phyloP scores from a whole-genome alignment of 345 rosid genomes.

The Lepidium africanum region DNA sequence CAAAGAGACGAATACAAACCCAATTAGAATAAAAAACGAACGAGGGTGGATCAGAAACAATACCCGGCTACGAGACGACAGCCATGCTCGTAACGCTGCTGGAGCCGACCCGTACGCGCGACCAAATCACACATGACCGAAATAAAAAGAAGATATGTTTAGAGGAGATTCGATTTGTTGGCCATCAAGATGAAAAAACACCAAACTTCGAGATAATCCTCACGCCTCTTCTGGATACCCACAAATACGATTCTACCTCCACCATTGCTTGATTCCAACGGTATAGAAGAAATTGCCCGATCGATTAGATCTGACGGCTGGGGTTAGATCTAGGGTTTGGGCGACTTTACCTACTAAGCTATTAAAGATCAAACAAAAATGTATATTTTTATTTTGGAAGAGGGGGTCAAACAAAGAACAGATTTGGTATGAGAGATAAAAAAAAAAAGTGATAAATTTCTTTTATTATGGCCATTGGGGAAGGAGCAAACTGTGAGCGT shows the following conservation, averaged over 20 bases:
- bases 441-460: background rate
- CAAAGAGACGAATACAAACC: background rate
- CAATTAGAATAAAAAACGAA: background rate
- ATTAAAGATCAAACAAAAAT: background rate
- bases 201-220: slow-evolving; percentile 15
- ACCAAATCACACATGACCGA: slow-evolving; percentile 76
- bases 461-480: background rate
- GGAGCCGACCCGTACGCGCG: slow-evolving; percentile 98
- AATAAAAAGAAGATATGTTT: background rate
- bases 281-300: slow-evolving; percentile 18
- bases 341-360: background rate
- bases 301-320: slow-evolving; percentile 34
- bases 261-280: slow-evolving; percentile 30
- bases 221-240: slow-evolving; percentile 26
- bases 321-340: slow-evolving; percentile 26
- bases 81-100: slow-evolving; percentile 84
- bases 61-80: slow-evolving; percentile 98
- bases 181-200: slow-evolving; percentile 17
- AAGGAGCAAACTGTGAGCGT: slow-evolving; percentile 20
- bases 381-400: background rate
- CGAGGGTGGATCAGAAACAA: background rate
- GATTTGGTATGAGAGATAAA: background rate
- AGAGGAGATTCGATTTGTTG: slow-evolving; percentile 10
- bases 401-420: background rate
- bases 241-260: slow-evolving; percentile 26